These are phyloP conservation scores for Xeromyces bisporus DNA, from an alignment of 495 filamentous ascomycete species.

Conservation along the genomic window DNA sequence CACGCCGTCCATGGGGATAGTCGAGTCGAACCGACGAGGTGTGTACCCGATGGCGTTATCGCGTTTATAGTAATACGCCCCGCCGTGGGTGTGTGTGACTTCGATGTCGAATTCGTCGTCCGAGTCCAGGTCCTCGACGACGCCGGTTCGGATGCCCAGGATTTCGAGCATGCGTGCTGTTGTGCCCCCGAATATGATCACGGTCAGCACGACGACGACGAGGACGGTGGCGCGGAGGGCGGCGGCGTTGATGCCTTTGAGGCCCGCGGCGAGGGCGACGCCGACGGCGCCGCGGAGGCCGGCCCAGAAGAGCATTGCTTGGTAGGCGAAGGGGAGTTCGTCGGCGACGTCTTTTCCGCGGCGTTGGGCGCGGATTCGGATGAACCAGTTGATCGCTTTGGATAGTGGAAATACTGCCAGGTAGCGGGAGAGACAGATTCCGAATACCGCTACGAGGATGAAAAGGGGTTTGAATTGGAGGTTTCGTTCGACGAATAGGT, in stretches of 20 bases:
- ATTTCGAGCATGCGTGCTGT: conserved; percentile 99
- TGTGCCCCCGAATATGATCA: conserved; percentile 96
- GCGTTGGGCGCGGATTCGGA: conserved; percentile 71
- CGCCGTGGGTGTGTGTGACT: conserved; percentile 50
- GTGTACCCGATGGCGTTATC: conserved; percentile 56
- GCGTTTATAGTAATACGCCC: conserved; percentile 62
- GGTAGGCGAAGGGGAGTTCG: conserved; percentile 81
- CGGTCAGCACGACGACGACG: conserved; percentile 90
- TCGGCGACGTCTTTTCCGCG: conserved; percentile 66
- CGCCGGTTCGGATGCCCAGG: conserved; percentile 79
- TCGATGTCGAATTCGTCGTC: conserved; percentile 99
- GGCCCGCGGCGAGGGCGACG: conserved; percentile 83
- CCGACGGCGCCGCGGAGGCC: conserved; percentile 91
- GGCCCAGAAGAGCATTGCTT: conserved; percentile 98
- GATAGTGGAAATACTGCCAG: conserved; percentile 89
- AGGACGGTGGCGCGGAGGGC: conserved; percentile 80
- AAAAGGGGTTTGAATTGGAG: conserved; percentile 91
- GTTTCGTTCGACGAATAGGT: conserved; percentile 75
- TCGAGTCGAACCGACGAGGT: conserved; percentile 42
- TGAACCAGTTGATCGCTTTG: conserved; percentile 79
- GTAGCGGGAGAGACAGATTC: conserved; percentile 84
- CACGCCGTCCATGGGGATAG: conserved; percentile 37
- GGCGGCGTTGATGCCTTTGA: conserved; percentile 57
- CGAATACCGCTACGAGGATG: conserved; percentile 77
- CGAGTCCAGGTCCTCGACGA: conserved; percentile 88